A percentile compares a stretch with the other conserved stretches of the same genome.
phyloP scores from a whole-genome alignment of 2,329 filamentous ascomycete genomes.

The Atkinsonella texensis region DNA sequence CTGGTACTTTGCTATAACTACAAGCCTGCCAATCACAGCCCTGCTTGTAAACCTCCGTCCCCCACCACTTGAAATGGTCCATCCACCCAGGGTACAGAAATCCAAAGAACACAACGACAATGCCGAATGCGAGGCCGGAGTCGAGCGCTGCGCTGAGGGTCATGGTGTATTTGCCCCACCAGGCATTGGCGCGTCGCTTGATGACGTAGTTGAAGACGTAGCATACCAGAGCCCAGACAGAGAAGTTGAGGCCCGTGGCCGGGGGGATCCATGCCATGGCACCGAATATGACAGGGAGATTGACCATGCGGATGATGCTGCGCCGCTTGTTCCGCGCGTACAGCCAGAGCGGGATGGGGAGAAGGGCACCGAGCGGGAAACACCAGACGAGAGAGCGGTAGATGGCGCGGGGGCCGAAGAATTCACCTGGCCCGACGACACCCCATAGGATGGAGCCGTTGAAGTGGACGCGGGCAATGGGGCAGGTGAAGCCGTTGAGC shows the following conservation, averaged over 20 bases:
- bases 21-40: slow-evolving; percentile 81
- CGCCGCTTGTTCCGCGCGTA: slow-evolving; percentile 47
- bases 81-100: slow-evolving; percentile 73
- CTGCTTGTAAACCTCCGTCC: slow-evolving; percentile 72
- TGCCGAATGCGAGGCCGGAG: slow-evolving; percentile 69
- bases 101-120: slow-evolving; percentile 75
- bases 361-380: slow-evolving; percentile 63
- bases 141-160: slow-evolving; percentile 74
- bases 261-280: slow-evolving; percentile 79
- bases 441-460: slow-evolving; percentile 86
- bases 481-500: slow-evolving; percentile 81
- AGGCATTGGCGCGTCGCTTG: slow-evolving; percentile 54
- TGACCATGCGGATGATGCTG: slow-evolving; percentile 62
- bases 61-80: slow-evolving; percentile 72
- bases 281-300: slow-evolving; percentile 72
- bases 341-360: slow-evolving; percentile 64
- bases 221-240: slow-evolving; percentile 75
- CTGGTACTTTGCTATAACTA: slow-evolving; percentile 50
- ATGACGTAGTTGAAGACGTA: slow-evolving; percentile 74
- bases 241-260: slow-evolving; percentile 77
- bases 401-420: slow-evolving; percentile 65
- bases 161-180: slow-evolving; percentile 92
- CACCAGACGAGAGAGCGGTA: slow-evolving; percentile 72
- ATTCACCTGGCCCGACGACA: slow-evolving; percentile 69
- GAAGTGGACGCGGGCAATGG: slow-evolving; percentile 78